Conservation (phyloP, 768 basidiomycete genomes). For the Amanita pseudoporphyria region DNA sequence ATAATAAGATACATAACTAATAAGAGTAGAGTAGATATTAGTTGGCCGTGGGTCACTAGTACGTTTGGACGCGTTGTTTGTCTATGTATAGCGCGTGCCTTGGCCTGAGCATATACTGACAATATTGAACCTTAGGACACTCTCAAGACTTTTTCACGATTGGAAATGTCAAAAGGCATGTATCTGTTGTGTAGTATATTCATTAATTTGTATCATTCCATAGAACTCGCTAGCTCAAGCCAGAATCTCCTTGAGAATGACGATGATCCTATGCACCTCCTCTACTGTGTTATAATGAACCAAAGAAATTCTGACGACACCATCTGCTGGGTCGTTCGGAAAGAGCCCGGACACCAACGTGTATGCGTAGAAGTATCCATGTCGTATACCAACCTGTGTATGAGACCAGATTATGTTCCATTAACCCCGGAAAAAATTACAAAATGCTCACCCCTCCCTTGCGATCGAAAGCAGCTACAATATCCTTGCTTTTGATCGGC, state of each 20-base stretch:
- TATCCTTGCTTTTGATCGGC: slow-evolving; percentile 46
- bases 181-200: no score
- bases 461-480: slow-evolving; percentile 57
- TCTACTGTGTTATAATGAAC: slow-evolving; percentile 75
- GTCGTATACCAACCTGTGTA: slow-evolving; percentile 66
- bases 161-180: no score
- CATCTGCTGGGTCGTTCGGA: slow-evolving; percentile 54
- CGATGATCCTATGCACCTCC: slow-evolving; percentile 55
- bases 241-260: slow-evolving; percentile 42
- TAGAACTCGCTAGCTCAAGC: slow-evolving; percentile 8
- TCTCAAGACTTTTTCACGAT: no score
- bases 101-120: no score
- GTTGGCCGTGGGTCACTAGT: no score
- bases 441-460: slow-evolving; percentile 44
- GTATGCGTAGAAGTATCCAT: slow-evolving; percentile 73
- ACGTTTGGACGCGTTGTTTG: no score
- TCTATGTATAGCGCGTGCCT: no score
- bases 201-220: no score
- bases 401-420: neutral
- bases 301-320: slow-evolving; percentile 64
- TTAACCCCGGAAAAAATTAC: neutral
- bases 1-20: no score
- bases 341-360: slow-evolving; percentile 41
- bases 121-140: no score
- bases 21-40: no score